Base-by-base conservation (phyloP, 176 grass and related monocot species). In the Neostapfia colusana region DNA sequence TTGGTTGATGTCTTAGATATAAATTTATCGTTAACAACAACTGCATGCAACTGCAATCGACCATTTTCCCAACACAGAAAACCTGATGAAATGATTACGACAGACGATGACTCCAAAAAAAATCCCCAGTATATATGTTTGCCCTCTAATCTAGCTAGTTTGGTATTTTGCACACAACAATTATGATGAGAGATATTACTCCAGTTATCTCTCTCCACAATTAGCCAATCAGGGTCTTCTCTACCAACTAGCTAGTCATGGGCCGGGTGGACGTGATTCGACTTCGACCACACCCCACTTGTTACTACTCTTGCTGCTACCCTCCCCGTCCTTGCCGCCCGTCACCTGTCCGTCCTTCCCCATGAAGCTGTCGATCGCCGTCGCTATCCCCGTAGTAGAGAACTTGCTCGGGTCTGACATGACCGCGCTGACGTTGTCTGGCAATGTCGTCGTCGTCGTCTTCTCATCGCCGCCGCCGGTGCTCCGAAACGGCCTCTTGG, bases 271-370 rank as follows among this genome's bases (percentile, higher is more conserved):
- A 81, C 84, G 66, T 31, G 68, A 84, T 65, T 80, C 3, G 31
- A n/a, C n/a, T n/a, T 31, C 81, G 39, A 85, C 57, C 45, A 85
- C 62, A 7, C 85, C 67, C 80, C 76, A 84, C 41, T 85, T 95
- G 53, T 49, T 89, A 40, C 58, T 31, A 3, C 31, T 31, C 31
- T 31, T 83, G 67, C 74, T 62, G 45, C 81, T 92, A 74, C 77
- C 91, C 81, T 88, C 85, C 18, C 87, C 89, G 17, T 90, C 89
- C 72, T 95, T 90, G 43, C 82, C 53, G 36, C 46, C 55, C 20
- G 39, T 48, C 42, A 12, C 40, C 63, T 78, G 76, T 49, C 60
- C 71, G 4, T 93, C 85, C 69, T 91, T 96, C 50, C 73, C 88
- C 38, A 79, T 87, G 54, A 83, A 90, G 65, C 70, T 81, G 46